phyloP scores from a whole-genome alignment of 2,329 filamentous ascomycete genomes.

The Keithomyces neogunnii region DNA sequence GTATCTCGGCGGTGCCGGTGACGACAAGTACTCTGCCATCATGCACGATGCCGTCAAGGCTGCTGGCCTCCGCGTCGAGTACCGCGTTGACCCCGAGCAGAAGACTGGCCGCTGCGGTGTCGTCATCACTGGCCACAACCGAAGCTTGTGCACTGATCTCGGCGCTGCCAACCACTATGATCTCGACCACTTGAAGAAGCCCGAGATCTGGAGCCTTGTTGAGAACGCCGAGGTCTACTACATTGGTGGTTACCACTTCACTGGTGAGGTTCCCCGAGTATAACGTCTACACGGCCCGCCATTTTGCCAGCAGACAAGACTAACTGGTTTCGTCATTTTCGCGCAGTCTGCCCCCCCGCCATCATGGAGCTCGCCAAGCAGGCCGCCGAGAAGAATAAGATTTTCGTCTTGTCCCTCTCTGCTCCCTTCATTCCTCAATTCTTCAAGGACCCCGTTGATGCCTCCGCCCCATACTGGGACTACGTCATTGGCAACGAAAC shows the following conservation, averaged over 20 bases:
- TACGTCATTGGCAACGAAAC: slow-evolving; percentile 96
- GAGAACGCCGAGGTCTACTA: slow-evolving; percentile 86
- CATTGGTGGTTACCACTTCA: slow-evolving; percentile 95
- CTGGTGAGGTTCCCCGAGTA: slow-evolving; percentile 31
- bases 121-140: slow-evolving; percentile 93
- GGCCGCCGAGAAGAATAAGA: slow-evolving; percentile 82
- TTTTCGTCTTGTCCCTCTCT: slow-evolving; percentile 82
- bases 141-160: slow-evolving; percentile 89
- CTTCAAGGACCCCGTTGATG: slow-evolving; percentile 93
- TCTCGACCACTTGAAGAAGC: slow-evolving; percentile 82
- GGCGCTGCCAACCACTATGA: slow-evolving; percentile 97
- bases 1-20: slow-evolving; percentile 88
- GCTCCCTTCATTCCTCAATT: slow-evolving; percentile 95
- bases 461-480: slow-evolving; percentile 84
- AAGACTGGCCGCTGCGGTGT: slow-evolving; percentile 93
- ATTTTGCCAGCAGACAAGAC: neutral
- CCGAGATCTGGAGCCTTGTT: slow-evolving; percentile 85
- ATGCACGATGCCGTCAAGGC: slow-evolving; percentile 78
- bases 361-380: slow-evolving; percentile 86
- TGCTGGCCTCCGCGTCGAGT: slow-evolving; percentile 87
- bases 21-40: slow-evolving; percentile 91
- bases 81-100: slow-evolving; percentile 76
- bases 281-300: neutral
- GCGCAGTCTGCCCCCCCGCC: slow-evolving; percentile 72
- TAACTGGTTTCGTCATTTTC: neutral